Conservation (phyloP, 257 asterid species). For the Nicotiana paniculata region DNA sequence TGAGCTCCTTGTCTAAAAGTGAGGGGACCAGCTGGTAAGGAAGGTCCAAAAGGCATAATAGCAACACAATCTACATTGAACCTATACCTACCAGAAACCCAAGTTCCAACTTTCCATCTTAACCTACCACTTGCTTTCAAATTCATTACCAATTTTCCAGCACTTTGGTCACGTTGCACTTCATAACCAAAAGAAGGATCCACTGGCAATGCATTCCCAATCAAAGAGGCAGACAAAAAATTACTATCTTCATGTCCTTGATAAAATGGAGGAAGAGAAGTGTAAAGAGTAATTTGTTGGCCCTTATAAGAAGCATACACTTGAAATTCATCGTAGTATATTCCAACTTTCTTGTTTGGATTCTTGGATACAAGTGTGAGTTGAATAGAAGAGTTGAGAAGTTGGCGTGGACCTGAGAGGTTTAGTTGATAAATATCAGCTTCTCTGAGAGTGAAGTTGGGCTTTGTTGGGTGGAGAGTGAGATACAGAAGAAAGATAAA, state of each 20-base stretch:
- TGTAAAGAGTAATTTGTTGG: conserved; percentile 53
- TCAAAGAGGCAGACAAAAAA: conserved; percentile 47
- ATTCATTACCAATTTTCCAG: conserved; percentile 41
- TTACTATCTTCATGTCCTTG: conserved; percentile 67
- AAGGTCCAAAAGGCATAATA: conserved; percentile 52
- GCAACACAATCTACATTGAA: conserved; percentile 61
- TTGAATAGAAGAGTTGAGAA: conserved; percentile 71
- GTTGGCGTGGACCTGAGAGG: conserved; percentile 44
- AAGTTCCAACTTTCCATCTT: conserved; percentile 88
- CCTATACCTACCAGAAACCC: conserved; percentile 89
- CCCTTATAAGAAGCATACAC: conserved; percentile 68
- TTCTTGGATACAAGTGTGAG: conserved; percentile 58
- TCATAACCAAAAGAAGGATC: conserved; percentile 60
- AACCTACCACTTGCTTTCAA: conserved; percentile 60
- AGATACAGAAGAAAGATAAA: conserved; percentile 67
- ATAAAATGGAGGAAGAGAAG: conserved; percentile 63
- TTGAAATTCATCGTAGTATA: conserved; percentile 61
- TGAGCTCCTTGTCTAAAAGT: conserved; percentile 52
- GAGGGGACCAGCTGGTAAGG: conserved; percentile 53
- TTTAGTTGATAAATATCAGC: conserved; percentile 65
- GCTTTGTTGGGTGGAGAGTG: conserved; percentile 73
- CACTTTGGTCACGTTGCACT: conserved; percentile 48
- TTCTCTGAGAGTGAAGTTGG: conserved; percentile 55
- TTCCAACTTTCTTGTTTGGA: conserved; percentile 75
- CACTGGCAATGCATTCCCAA: conserved; percentile 62